Base-by-base conservation (phyloP, 169 alveolate species). In the Plasmodium cynomolgi region DNA sequence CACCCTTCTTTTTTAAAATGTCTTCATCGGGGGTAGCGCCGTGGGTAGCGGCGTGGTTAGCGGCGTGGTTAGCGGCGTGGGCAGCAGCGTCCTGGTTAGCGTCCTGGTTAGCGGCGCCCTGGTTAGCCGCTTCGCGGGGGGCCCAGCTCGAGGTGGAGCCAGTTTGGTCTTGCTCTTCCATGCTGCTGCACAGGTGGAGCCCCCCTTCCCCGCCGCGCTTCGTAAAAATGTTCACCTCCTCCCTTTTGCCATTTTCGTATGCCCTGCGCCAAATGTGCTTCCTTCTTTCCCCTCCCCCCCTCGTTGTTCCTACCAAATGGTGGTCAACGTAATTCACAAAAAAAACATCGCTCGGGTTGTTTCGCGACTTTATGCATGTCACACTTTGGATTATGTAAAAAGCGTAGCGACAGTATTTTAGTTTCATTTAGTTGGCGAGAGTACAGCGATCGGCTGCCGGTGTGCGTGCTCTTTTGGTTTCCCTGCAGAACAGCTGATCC, bases 1-100 rank as follows among this genome's bases (percentile, higher is more conserved):
- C 39, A 5, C 75, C 13, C 41, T 86, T 86, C 47, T 77, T 86
- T 33, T 33, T 54, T 44, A 86, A 86, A 50, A 86, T 86, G 31
- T 86, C 85, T 8, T 77, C 93, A 75, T 44, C 81, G 58, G 20
- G 8, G n/a, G 13, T 26, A 54, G 31, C 20, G 62, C 26, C 29
- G 15, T 17, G 23, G 23, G 50, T 20, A n/a, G 13, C 23, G 20
- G 11, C 47, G 6, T 23, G 9, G n/a, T 71, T 44, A 39, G 47
- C 47, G 56, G n/a, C 56, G 5, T 72, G 77, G 6, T 62, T 62
- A 6, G 9, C 37, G 15, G 13, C 75, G n/a, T n/a, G n/a, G n/a
- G n/a, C n/a, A n/a, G n/a, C n/a, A n/a, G n/a, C n/a, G n/a, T n/a
- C n/a, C n/a, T n/a, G 23, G 23, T 82, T 20, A n/a, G 13, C 23